phyloP scores from a whole-genome alignment of 352 stramenopile species.

The Phytopythium mirpurense region DNA sequence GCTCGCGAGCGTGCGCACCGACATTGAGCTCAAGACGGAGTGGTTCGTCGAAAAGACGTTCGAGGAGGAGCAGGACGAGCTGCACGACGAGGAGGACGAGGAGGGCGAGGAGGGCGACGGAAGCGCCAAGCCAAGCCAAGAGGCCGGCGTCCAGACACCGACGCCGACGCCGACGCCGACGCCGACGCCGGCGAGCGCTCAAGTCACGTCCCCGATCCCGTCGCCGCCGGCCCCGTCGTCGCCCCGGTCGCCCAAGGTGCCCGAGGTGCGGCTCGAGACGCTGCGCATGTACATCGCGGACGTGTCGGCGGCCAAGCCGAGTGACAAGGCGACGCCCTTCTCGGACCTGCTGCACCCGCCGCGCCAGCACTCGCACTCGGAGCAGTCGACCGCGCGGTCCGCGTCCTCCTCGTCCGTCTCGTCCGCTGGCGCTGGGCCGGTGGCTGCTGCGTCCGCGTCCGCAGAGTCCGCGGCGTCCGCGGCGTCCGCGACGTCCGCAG shows the following conservation, averaged over 20 bases:
- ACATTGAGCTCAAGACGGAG: conserved; percentile 65
- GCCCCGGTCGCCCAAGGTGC: conserved; percentile 2
- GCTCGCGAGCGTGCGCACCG: conserved; percentile 46
- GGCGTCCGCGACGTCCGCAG: not conserved
- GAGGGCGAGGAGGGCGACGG: conserved; percentile 10
- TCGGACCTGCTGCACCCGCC: conserved; percentile 32
- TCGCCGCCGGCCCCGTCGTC: not conserved
- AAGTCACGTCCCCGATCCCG: not conserved
- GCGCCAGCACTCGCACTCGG: conserved; percentile 6
- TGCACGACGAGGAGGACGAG: conserved; percentile 14
- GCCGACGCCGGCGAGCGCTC: too few species aligned
- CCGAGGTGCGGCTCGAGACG: conserved; percentile 37
- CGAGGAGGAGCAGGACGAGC: conserved; percentile 31
- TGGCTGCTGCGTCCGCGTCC: not conserved
- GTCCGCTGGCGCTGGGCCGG: not conserved
- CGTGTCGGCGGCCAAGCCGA: conserved; percentile 16
- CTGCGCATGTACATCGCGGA: conserved; percentile 61
- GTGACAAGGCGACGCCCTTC: conserved; percentile 20
- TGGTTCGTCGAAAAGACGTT: conserved; percentile 48
- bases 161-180: not conserved
- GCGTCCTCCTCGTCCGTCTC: not conserved
- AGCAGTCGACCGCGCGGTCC: conserved; percentile 9
- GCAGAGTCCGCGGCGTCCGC: not conserved
- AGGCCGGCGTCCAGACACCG: too few species aligned
- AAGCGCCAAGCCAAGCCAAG: not conserved